Percentiles rank a stretch among this genome's conserved stretches.
These are phyloP conservation scores for Hypomyces rosellus DNA, from an alignment of 2,329 filamentous ascomycete genomes.

Conservation along the genomic window DNA sequence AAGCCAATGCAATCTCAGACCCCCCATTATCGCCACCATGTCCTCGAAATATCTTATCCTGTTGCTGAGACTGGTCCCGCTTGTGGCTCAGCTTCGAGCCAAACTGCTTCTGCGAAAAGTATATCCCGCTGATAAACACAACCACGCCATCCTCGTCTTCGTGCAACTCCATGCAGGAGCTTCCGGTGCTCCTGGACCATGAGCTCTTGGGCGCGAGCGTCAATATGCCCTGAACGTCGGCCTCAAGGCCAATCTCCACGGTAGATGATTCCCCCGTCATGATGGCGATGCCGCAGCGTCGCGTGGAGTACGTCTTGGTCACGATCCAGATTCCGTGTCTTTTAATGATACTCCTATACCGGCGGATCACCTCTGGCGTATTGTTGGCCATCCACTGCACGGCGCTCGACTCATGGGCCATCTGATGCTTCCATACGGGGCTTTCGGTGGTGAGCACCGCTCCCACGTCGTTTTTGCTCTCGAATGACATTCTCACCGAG, in stretches of 20 bases:
- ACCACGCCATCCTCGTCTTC: constrained; percentile 7
- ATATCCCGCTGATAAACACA: constrained; percentile 9
- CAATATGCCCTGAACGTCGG: not conserved
- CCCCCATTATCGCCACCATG: too few species aligned
- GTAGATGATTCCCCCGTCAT: not conserved
- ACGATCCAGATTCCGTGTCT: constrained; percentile 2
- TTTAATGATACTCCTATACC: not conserved
- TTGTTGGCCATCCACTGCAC: too few species aligned
- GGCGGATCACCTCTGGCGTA: too few species aligned
- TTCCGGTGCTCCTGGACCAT: not conserved
- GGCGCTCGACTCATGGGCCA: too few species aligned
- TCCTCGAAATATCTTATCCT: too few species aligned
- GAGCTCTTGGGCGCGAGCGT: not conserved
- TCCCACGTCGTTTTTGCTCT: not conserved
- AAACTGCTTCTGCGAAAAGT: constrained; percentile 5
- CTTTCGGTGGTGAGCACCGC: not conserved
- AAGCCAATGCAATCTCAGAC: too few species aligned
- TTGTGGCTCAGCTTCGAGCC: not conserved
- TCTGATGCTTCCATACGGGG: not conserved
- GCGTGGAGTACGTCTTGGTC: constrained; percentile 2
- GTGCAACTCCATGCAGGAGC: constrained; percentile 4
- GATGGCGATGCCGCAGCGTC: not conserved
- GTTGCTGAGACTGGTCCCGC: too few species aligned
- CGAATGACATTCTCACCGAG: not conserved
- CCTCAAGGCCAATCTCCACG: not conserved